Evolutionary conservation across 2,329 filamentous ascomycete genomes (phyloP), one percentile per base, ranked within the genome.

Genomic region (Acrocalymma vagum): DNA sequence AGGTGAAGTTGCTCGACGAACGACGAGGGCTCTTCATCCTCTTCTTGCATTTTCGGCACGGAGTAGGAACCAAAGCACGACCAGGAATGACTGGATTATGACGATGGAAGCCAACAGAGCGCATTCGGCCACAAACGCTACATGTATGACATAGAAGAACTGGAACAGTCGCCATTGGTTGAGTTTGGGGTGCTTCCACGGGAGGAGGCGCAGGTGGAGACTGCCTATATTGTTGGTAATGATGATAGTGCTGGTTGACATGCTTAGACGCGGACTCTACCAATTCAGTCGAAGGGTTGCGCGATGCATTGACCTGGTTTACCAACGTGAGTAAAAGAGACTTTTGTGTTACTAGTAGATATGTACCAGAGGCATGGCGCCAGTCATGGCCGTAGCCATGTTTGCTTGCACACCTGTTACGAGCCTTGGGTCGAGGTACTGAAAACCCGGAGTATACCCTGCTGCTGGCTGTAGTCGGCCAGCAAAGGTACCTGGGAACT

Each of bases 21-120:
- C 29, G 42, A 35, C 34, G 43, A 14, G 30, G 31, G 35, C 35
- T 42, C 39, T 45, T 48, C 29, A 45, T 42, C 22, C 58, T 59
- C 54, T 58, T 66, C 36, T 52, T 53, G 46, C 68, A 71, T 17
- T 58, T 54, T 17, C 64, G 53, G 24, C 68, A 71, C 11, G 57
- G 38, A 6, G 48, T 49, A 7, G 46, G 38, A 2, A 62, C 38
- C 9, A 61, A 29, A 4, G 60, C 50, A 15, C 64, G 53, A 9
- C 61, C 62, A 21, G 66, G 67, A 11, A 67, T 33, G n/a, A 70
- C 55, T 4, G 68, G 68, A 40, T 70, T 53, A 5, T 58, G 48
- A 22, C 63, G 61, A 42, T 71, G 68, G 26, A 58, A 71, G 31
- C 59, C 54, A 25, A 51, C 47, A 15, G 67, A 71, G 10, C 68